phyloP scores from a whole-genome alignment of 2,329 filamentous ascomycete genomes.

The Hawksworthiomyces lignivorus region DNA sequence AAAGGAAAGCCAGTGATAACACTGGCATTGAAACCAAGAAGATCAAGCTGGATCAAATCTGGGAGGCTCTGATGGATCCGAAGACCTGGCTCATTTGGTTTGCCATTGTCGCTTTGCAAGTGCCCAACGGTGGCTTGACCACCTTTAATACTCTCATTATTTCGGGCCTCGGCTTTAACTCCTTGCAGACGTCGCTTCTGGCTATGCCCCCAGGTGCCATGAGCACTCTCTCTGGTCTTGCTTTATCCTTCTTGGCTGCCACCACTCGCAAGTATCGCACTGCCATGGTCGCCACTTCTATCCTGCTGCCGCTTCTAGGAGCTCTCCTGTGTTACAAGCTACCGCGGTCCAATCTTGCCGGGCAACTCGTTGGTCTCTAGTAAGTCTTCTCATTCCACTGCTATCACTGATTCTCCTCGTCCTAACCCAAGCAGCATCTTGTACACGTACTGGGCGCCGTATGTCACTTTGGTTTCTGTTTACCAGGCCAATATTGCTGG shows the following conservation, averaged over 20 bases:
- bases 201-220: slow-evolving; percentile 13
- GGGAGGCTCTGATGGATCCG: slow-evolving; percentile 14
- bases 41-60: slow-evolving; percentile 16
- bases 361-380: slow-evolving; percentile 18
- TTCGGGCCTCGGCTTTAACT: slow-evolving; percentile 9
- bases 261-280: slow-evolving; percentile 13
- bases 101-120: slow-evolving; percentile 16
- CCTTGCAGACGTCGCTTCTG: slow-evolving; percentile 10
- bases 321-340: slow-evolving; percentile 27
- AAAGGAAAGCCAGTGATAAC: slow-evolving; percentile 18
- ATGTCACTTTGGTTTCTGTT: slow-evolving; percentile 16
- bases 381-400: background rate
- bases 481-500: slow-evolving; percentile 16
- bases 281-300: slow-evolving; percentile 22
- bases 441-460: slow-evolving; percentile 17
- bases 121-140: slow-evolving; percentile 14
- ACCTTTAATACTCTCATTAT: slow-evolving; percentile 13
- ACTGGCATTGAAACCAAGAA: slow-evolving; percentile 16
- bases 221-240: slow-evolving; percentile 15
- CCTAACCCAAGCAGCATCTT: slow-evolving; percentile 7
- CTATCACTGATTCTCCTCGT: background rate
- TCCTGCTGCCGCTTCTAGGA: slow-evolving; percentile 26
- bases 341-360: slow-evolving; percentile 15
- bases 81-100: slow-evolving; percentile 20
- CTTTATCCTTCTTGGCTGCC: slow-evolving; percentile 13